These are phyloP conservation scores for Quercus engelmannii DNA, from an alignment of 306 rosid species.

Conservation along the genomic window DNA sequence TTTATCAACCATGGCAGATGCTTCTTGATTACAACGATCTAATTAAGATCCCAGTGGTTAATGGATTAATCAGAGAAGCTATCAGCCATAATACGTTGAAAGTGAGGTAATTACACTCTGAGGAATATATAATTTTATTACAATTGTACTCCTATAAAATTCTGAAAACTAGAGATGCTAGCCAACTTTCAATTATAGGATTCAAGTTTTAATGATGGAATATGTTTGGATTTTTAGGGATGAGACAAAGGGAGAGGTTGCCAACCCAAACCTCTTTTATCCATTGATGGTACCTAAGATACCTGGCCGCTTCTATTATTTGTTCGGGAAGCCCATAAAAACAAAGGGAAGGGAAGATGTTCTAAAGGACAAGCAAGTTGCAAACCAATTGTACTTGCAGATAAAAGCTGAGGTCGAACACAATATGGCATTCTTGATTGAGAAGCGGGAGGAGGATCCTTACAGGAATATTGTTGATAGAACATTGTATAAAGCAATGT, in stretches of 20 bases:
- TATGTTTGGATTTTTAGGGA: conserved; percentile 31
- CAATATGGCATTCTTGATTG: conserved; percentile 59
- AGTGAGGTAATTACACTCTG: conserved; percentile 44
- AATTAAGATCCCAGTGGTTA: conserved; percentile 57
- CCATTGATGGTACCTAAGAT: conserved; percentile 63
- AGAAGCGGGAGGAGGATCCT: conserved; percentile 91
- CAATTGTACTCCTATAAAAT: background rate
- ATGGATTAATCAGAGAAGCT: conserved; percentile 23
- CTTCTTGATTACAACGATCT: conserved; percentile 71
- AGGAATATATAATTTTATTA: background rate
- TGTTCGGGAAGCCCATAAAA: conserved; percentile 82
- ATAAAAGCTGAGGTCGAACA: conserved; percentile 70
- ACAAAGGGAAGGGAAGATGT: conserved; percentile 65
- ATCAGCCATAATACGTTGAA: conserved; percentile 19
- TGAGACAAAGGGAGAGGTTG: conserved; percentile 56
- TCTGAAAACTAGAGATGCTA: background rate
- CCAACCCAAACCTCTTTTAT: conserved; percentile 16
- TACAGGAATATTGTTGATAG: conserved; percentile 64
- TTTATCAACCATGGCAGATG: conserved; percentile 46
- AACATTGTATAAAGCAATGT: conserved; percentile 42
- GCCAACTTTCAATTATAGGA: background rate
- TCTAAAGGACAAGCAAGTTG: conserved; percentile 56
- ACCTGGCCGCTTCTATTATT: conserved; percentile 79
- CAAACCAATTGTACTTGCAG: conserved; percentile 66
- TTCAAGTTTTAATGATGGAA: background rate